Percentiles rank a stretch among this genome's conserved stretches.
Evolutionary conservation across 164 flowering plant genomes (phyloP).

Genomic region (Cinnamomum micranthum): DNA sequence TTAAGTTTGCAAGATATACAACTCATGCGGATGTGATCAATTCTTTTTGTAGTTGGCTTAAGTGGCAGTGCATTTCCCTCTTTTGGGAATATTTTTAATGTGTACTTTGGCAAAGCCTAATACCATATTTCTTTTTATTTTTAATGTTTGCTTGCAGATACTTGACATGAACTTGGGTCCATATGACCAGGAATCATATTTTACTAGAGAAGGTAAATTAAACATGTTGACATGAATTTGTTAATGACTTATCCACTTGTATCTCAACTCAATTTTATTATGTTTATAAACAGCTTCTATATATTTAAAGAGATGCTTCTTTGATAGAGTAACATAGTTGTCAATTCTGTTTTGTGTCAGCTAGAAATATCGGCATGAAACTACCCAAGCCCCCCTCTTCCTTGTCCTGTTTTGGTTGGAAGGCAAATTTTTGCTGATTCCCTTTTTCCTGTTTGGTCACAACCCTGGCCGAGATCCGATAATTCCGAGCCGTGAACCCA

Average conservation of each 20-base stretch:
- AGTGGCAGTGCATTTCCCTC: background rate
- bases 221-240: background rate
- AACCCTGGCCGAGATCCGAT: too few species aligned
- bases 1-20: background rate
- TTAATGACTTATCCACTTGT: too few species aligned
- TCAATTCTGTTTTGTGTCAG: too few species aligned
- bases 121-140: conserved; percentile 2
- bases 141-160: conserved; percentile 41
- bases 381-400: too few species aligned
- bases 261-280: background rate
- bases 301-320: background rate
- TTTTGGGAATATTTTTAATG: conserved; percentile 6
- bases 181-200: conserved; percentile 41
- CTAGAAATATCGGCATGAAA: too few species aligned
- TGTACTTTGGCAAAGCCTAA: conserved; percentile 2
- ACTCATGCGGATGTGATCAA: background rate
- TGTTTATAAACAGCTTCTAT: background rate
- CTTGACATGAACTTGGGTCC: conserved; percentile 89
- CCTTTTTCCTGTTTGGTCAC: too few species aligned
- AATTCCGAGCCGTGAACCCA: too few species aligned
- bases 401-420: too few species aligned
- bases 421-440: too few species aligned
- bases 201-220: conserved; percentile 52
- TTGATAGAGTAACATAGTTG: background rate
- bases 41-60: background rate